phyloP scores from a whole-genome alignment of 129 eudicot species.

The Centrapalus pauciflorus region DNA sequence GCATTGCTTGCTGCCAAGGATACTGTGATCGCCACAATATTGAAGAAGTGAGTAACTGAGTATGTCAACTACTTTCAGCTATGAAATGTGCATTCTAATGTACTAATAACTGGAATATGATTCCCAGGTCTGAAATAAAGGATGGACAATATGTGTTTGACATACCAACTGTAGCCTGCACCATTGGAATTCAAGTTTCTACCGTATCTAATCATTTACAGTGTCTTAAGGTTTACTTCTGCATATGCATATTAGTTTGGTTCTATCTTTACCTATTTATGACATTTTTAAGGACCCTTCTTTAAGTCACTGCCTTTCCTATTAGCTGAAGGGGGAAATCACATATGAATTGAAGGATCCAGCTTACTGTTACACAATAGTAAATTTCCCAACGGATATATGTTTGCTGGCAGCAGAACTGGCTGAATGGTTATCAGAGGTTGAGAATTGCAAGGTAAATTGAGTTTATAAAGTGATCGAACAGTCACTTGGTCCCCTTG shows the following conservation, averaged over 20 bases:
- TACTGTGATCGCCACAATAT: conserved; percentile 55
- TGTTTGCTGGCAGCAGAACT: conserved; percentile 67
- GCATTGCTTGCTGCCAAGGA: conserved; percentile 60
- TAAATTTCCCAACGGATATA: conserved; percentile 59
- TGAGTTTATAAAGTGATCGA: conserved; percentile 4
- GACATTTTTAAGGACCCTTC: background rate
- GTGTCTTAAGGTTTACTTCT: conserved; percentile 53
- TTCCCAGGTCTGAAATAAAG: conserved; percentile 72
- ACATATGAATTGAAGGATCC: conserved; percentile 94
- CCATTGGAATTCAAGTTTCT: conserved; percentile 35
- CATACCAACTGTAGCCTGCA: conserved; percentile 75
- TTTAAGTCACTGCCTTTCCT: background rate
- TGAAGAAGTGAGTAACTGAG: conserved; percentile 79
- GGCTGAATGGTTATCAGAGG: conserved; percentile 81
- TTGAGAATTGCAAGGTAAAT: conserved; percentile 80
- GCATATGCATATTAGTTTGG: background rate
- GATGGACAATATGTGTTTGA: conserved; percentile 83
- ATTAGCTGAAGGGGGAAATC: conserved; percentile 67
- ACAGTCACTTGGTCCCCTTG: background rate
- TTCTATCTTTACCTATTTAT: background rate
- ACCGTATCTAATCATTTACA: conserved; percentile 64
- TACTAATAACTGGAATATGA: conserved; percentile 9
- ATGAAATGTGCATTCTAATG: background rate
- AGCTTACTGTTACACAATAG: conserved; percentile 67
- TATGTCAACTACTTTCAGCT: conserved; percentile 12